Percentiles rank a stretch among this genome's conserved stretches.
Evolutionary conservation across 345 rosid genomes (phyloP).

Genomic region (Cardiospermum halicacabum): DNA sequence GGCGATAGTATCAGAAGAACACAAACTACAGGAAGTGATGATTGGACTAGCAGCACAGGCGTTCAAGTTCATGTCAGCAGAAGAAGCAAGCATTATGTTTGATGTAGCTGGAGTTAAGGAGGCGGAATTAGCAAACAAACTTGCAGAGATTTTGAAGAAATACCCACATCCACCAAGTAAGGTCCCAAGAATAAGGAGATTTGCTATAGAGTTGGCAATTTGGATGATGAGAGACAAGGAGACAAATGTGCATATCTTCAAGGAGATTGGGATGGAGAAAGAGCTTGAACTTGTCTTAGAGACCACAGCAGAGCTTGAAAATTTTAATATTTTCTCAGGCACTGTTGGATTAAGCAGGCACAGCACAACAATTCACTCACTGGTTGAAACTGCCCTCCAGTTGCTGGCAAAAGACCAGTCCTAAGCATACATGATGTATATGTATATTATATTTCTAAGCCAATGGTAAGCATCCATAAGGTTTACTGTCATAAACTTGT

Average conservation of each 20-base stretch:
- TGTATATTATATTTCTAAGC: too few relatives aligned
- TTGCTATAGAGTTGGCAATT: conserved; percentile 66
- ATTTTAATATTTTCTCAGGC: conserved; percentile 74
- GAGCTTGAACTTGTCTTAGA: conserved; percentile 57
- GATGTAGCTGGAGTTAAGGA: conserved; percentile 41
- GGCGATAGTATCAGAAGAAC: conserved; percentile 54
- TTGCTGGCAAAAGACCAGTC: conserved; percentile 26
- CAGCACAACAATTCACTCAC: conserved; percentile 50
- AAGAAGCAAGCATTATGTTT: conserved; percentile 45
- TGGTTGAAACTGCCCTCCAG: conserved; percentile 52
- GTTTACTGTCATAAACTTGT: background rate
- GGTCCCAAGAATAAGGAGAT: conserved; percentile 79
- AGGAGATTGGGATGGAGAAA: conserved; percentile 43
- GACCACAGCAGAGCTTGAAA: conserved; percentile 75
- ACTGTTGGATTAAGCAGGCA: conserved; percentile 66
- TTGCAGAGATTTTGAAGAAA: conserved; percentile 50
- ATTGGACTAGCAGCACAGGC: conserved; percentile 56
- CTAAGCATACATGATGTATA: background rate
- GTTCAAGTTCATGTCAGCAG: conserved; percentile 50
- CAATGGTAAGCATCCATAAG: background rate
- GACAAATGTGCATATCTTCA: conserved; percentile 28
- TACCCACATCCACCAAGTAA: conserved; percentile 55
- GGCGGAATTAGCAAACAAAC: conserved; percentile 38
- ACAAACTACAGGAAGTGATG: conserved; percentile 90
- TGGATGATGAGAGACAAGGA: conserved; percentile 69